Percentiles rank a stretch among this genome's conserved stretches.
These are phyloP conservation scores for Ustilago esculenta DNA, from an alignment of 1,284 basidiomycete species.

Conservation along the genomic window DNA sequence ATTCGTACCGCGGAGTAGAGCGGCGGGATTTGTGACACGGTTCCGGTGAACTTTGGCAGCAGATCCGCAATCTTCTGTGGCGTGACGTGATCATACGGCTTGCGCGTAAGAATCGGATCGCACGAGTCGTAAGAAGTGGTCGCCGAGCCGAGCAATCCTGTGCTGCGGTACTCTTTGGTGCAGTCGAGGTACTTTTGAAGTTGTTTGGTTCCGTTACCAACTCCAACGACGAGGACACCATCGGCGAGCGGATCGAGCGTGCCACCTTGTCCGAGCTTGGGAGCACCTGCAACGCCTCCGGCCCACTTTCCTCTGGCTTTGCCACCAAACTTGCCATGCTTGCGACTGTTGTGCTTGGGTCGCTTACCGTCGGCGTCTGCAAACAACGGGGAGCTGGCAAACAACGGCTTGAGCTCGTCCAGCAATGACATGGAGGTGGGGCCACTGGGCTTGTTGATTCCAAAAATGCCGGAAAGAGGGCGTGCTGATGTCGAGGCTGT, in stretches of 20 bases:
- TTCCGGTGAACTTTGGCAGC: slow-evolving; percentile 82
- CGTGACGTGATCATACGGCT: slow-evolving; percentile 86
- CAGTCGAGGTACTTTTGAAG: slow-evolving; percentile 86
- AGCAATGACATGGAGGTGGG: slow-evolving; percentile 90
- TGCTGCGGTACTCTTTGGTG: slow-evolving; percentile 86
- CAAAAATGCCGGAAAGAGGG: slow-evolving; percentile 83
- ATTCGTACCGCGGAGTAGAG: slow-evolving; percentile 95
- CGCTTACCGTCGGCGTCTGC: slow-evolving; percentile 67
- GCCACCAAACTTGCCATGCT: slow-evolving; percentile 45
- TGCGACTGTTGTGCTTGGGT: slow-evolving; percentile 68
- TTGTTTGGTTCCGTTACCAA: slow-evolving; percentile 90
- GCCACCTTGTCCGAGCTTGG: slow-evolving; percentile 88
- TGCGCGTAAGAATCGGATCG: slow-evolving; percentile 70
- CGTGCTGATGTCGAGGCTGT: slow-evolving; percentile 61
- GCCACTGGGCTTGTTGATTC: slow-evolving; percentile 84
- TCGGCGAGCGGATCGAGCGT: slow-evolving; percentile 97
- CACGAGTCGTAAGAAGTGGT: slow-evolving; percentile 94
- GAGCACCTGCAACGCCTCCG: slow-evolving; percentile 46
- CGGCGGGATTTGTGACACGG: slow-evolving; percentile 78
- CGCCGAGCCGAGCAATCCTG: slow-evolving; percentile 89
- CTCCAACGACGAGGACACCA: slow-evolving; percentile 85
- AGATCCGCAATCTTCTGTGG: slow-evolving; percentile 70
- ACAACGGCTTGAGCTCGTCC: slow-evolving; percentile 83
- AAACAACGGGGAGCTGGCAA: slow-evolving; percentile 83
- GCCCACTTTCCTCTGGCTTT: slow-evolving; percentile 47